Conservation (phyloP, 495 filamentous ascomycete genomes). For the Neurospora cerealis region DNA sequence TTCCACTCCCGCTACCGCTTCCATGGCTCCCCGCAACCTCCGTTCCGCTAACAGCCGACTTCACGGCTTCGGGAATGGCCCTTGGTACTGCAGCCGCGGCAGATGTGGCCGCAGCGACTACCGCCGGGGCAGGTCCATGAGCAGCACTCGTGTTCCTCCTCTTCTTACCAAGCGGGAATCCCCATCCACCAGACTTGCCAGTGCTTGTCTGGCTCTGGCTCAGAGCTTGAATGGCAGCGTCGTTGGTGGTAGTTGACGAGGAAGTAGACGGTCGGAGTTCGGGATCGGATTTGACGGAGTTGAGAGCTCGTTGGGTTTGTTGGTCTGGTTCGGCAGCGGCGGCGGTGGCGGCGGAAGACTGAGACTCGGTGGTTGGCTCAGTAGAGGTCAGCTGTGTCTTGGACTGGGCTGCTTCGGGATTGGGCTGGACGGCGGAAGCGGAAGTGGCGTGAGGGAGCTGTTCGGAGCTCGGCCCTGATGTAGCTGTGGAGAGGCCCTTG, state of each 20-base stretch:
- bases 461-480: neutral
- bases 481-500: neutral
- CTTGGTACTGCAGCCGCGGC: neutral
- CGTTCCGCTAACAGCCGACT: neutral
- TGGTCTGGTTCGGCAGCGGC: neutral
- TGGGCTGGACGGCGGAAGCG: neutral
- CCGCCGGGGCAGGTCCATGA: neutral
- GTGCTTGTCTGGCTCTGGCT: neutral
- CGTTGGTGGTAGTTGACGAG: neutral
- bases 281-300: neutral
- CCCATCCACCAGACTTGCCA: neutral
- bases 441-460: neutral
- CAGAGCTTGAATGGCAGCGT: neutral
- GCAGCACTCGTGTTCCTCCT: neutral
- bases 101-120: neutral
- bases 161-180: neutral
- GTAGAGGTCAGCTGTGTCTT: neutral
- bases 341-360: neutral
- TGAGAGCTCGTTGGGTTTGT: neutral
- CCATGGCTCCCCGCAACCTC: neutral
- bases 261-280: neutral
- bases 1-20: neutral
- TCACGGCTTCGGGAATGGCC: neutral
- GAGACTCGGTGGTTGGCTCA: neutral
- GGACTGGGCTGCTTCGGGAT: neutral